Evolutionary conservation across 805 yeast species (phyloP), one percentile per base, ranked within the genome.

Genomic region (Diddensiella caesifluorescens): DNA sequence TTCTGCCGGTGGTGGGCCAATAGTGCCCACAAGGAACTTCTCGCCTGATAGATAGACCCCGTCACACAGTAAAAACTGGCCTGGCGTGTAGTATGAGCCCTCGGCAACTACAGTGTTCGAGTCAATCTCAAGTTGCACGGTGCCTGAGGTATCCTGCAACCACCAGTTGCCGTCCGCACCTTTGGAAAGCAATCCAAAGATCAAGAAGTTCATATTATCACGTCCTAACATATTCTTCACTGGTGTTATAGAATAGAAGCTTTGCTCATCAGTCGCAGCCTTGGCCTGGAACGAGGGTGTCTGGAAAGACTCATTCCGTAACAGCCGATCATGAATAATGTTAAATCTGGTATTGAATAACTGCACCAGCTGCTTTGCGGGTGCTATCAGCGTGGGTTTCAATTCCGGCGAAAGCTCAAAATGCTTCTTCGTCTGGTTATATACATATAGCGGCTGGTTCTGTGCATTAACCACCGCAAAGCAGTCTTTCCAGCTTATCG

Each of bases 1-100:
- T 58, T 92, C 99, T 2, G 87, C 81, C 0, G 92, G 88, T 2
- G 98, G 97, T 46, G 87, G 95, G 2, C 83, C 82, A 38, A 92
- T 70, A 3, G 82, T 73, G 22, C 83, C 72, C 1, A 83, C 94
- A 50, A 81, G 78, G 56, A 92, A 88, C 36, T 73, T 78, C 21
- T 69, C 70, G 9, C 58, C 59, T n/a, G n/a, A n/a, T 2, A 80
- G 77, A 57, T 87, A 86, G 13, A 85, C 77, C 13, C 99, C 99
- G 55, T 87, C 95, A 39, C 83, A 81, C 2, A 90, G 63, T 0
- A 86, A 76, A 52, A 82, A 78, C 67, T 82, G 79, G 1, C 98
- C 97, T 0, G 76, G 70, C 2, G 80, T 75, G 19, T 69, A 71
- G 54, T 76, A 89, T 5, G 81, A 71, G 0, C 80, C 86, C 2